Base-by-base conservation (phyloP, 805 yeast genomes). In the Barnettozyma californica region DNA sequence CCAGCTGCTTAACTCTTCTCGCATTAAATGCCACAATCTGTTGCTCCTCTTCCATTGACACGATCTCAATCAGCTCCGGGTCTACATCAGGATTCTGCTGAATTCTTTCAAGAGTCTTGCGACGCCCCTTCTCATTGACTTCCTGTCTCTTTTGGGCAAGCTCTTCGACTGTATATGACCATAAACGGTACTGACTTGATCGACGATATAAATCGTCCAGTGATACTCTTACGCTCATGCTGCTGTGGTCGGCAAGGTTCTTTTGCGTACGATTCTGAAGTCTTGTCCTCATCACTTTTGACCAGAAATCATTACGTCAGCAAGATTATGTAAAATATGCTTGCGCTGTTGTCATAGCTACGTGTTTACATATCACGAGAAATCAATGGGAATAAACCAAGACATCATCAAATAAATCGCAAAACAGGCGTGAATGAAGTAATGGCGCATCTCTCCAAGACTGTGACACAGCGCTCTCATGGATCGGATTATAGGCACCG, bases 181-280 rank as follows among this genome's bases (percentile, higher is more conserved):
- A 92, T 9, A 80, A 48, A 45, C 84, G 71, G 63, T 76, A 92
- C 68, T 92, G 99, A 1, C 94, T 77, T 4, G 96, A 87, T 29
- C 90, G 76, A 40, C 98, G 77, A 66, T 88, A 92, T 36, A 94
- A 69, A 54, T 94, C 99, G 64, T 94, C 97, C 58, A 81, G 86
- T 1, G 89, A 70, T 8, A 86, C 74, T 46, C 74, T 65, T 40
- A 63, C 62, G 3, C 52, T 54, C 48, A 45, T 49, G 23, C 38
- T 35, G 13, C 6, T 35, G 23, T 8, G 5, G 14, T 18, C 13
- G 14, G 9, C 23, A 18, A 11, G 11, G 19, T 35, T 18, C 23
- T 35, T 13, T 29, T 13, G 33, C 4, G 33, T 11, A 29, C 3
- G 3, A 4, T 29, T 3, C 5, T 29, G 33, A 29, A 29, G 33